Evolutionary conservation across 2,329 filamentous ascomycete species (phyloP).

Genomic region (Pseudocercospora fijiensis): DNA sequence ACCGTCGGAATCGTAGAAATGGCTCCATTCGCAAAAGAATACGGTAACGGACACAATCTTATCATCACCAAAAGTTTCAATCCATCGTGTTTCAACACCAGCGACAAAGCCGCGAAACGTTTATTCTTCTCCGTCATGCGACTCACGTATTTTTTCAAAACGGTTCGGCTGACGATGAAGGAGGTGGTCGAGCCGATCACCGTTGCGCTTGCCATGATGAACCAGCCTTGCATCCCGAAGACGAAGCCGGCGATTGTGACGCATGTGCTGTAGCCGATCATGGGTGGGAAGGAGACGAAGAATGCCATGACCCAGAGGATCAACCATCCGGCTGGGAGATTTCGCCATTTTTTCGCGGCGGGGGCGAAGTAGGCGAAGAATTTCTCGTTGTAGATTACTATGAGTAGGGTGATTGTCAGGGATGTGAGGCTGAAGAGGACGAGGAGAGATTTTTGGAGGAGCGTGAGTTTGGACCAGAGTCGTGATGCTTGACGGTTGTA

Average conservation of each 20-base stretch:
- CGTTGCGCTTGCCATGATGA: conserved; percentile 75
- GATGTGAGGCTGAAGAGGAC: conserved; percentile 52
- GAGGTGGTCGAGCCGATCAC: conserved; percentile 73
- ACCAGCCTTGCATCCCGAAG: conserved; percentile 77
- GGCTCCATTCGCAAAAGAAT: conserved; percentile 89
- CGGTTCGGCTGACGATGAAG: conserved; percentile 76
- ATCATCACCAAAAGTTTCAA: conserved; percentile 88
- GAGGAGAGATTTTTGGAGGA: conserved; percentile 62
- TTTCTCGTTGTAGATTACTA: conserved; percentile 73
- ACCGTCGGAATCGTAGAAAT: conserved; percentile 92
- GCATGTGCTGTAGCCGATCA: conserved; percentile 82
- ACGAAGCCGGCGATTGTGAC: conserved; percentile 69
- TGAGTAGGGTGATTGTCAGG: conserved; percentile 61
- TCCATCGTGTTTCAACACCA: conserved; percentile 88
- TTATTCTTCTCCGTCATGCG: conserved; percentile 77
- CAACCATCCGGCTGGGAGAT: conserved; percentile 67
- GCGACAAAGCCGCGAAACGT: conserved; percentile 81
- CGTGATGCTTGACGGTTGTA: conserved; percentile 48
- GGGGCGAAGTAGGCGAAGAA: conserved; percentile 77
- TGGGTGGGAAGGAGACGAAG: conserved; percentile 75
- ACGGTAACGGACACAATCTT: conserved; percentile 86
- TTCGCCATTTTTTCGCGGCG: conserved; percentile 72
- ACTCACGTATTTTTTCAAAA: conserved; percentile 76
- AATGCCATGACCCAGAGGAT: conserved; percentile 76
- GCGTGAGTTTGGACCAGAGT: conserved; percentile 57